Conservation (phyloP, 2,329 filamentous ascomycete species). For the Trichoderma simmonsii region DNA sequence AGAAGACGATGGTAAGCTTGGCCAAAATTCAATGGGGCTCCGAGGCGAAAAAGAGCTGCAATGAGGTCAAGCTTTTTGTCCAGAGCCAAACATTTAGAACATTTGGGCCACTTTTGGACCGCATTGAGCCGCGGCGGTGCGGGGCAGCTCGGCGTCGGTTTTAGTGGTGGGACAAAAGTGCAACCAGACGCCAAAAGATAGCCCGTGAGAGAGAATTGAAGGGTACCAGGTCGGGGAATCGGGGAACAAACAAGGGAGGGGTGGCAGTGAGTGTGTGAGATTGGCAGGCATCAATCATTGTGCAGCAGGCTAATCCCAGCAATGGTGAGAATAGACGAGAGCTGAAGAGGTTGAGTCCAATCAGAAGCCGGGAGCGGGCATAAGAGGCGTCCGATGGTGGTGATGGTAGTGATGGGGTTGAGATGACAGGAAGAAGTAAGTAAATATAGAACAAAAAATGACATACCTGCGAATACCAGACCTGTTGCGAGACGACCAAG, state of each 20-base stretch:
- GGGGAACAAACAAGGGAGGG: background rate
- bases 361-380: background rate
- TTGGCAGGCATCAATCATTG: background rate
- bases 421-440: background rate
- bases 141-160: background rate
- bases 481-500: background rate
- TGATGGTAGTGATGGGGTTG: background rate
- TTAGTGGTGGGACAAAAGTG: background rate
- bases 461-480: constrained; percentile 3
- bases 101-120: background rate
- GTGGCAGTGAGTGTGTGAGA: background rate
- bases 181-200: background rate
- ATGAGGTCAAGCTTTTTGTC: background rate
- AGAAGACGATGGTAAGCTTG: background rate
- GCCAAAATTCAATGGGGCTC: background rate
- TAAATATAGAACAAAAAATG: background rate
- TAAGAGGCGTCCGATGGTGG: background rate
- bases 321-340: background rate
- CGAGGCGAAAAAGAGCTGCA: background rate
- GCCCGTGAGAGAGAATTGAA: background rate
- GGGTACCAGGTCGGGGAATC: background rate
- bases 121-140: constrained; percentile 5
- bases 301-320: background rate
- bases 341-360: background rate
- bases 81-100: too few species aligned